phyloP scores from a whole-genome alignment of 352 stramenopile species.

The Sclerospora graminicola region DNA sequence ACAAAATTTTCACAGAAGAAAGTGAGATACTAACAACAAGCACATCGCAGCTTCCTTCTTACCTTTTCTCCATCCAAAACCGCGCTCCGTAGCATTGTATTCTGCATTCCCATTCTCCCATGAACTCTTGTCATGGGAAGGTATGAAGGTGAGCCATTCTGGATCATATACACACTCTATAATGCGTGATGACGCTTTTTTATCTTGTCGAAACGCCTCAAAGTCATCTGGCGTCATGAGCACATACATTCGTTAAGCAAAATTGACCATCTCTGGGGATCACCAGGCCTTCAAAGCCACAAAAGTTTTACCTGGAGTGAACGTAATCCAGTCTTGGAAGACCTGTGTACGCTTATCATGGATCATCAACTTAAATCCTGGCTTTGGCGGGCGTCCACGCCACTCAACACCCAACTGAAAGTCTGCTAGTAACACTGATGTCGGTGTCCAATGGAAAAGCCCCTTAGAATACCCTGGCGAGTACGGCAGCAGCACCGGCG shows the following conservation, averaged over 20 bases:
- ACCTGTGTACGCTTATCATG: conserved; percentile 78
- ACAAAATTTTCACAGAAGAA: not conserved
- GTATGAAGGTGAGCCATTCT: conserved; percentile 77
- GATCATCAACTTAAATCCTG: conserved; percentile 76
- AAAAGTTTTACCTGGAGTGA: conserved; percentile 38
- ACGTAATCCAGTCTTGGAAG: conserved; percentile 85
- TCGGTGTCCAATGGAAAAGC: conserved; percentile 62
- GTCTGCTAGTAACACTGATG: conserved; percentile 41
- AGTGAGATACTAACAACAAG: conserved; percentile 28
- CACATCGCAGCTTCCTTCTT: conserved; percentile 7
- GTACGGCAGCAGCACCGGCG: conserved; percentile 66
- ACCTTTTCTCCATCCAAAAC: conserved; percentile 77
- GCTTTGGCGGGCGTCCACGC: conserved; percentile 59
- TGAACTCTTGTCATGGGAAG: conserved; percentile 73
- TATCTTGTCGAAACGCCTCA: conserved; percentile 68
- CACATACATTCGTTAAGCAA: not conserved
- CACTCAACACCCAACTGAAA: conserved; percentile 81
- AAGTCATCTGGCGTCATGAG: conserved; percentile 41
- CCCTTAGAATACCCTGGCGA: conserved; percentile 68
- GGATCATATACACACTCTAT: conserved; percentile 75
- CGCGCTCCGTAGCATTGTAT: conserved; percentile 52
- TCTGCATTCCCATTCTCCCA: conserved; percentile 59
- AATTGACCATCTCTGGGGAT: not conserved
- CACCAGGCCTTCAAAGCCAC: not conserved
- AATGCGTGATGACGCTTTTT: conserved; percentile 75